A percentile compares a stretch with the other conserved stretches of the same genome.
These are phyloP conservation scores for Pisolithus marmoratus DNA, from an alignment of 768 basidiomycete species.

Conservation along the genomic window DNA sequence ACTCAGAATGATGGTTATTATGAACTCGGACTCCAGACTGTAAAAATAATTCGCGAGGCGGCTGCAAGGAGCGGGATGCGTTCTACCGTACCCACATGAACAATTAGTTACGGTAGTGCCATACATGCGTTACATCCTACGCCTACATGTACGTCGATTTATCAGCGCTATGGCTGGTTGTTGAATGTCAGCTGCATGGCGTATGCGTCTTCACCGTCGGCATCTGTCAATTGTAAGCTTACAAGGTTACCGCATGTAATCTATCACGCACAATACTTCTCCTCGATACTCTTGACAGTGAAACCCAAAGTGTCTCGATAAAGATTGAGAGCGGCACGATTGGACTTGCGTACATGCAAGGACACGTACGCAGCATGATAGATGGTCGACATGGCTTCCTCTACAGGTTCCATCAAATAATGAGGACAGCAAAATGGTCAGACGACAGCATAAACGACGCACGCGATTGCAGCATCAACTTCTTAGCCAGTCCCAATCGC, in stretches of 20 bases:
- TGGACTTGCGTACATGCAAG: slow-evolving; percentile 92
- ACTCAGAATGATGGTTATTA: slow-evolving; percentile 88
- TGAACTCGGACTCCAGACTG: slow-evolving; percentile 67
- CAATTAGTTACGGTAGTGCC: neutral
- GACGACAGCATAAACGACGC: slow-evolving; percentile 25
- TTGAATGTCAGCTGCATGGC: slow-evolving; percentile 75
- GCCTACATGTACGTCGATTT: no score
- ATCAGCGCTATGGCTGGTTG: slow-evolving; percentile 19
- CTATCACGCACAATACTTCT: slow-evolving; percentile 75
- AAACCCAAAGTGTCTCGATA: slow-evolving; percentile 92
- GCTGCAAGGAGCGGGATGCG: slow-evolving; percentile 22
- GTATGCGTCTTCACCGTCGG: slow-evolving; percentile 93
- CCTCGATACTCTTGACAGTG: slow-evolving; percentile 77
- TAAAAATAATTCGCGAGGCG: slow-evolving; percentile 56
- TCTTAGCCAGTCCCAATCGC: slow-evolving; percentile 89
- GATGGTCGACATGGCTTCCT: slow-evolving; percentile 87
- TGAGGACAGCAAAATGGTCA: neutral
- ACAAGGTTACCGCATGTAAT: neutral
- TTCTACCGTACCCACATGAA: neutral
- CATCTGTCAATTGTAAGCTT: slow-evolving; percentile 49
- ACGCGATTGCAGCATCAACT: slow-evolving; percentile 93
- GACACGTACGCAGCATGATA: slow-evolving; percentile 83
- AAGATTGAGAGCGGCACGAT: slow-evolving; percentile 82
- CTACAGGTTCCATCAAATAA: slow-evolving; percentile 33
- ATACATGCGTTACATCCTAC: no score